A percentile compares a stretch with the other conserved stretches of the same genome.
Evolutionary conservation across 441 rosid species (phyloP).

Genomic region (Cnidoscolus chayamansa): DNA sequence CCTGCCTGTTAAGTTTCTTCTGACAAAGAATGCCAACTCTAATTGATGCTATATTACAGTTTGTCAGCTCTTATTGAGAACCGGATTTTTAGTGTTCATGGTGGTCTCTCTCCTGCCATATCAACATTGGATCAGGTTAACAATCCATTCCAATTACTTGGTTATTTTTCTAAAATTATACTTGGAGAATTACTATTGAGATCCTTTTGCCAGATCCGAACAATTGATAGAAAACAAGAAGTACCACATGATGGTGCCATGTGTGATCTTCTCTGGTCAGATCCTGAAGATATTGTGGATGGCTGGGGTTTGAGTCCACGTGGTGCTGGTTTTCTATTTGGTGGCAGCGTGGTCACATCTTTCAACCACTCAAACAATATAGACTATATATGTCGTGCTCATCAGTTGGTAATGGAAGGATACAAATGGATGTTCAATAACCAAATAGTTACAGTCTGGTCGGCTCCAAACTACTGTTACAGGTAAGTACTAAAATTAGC

Average conservation of each 20-base stretch:
- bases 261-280: conserved; percentile 97
- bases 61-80: conserved; percentile 88
- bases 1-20: conserved; percentile 4
- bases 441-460: conserved; percentile 93
- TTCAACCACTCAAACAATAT: conserved; percentile 77
- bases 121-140: conserved; percentile 80
- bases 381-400: conserved; percentile 88
- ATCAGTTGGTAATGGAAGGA: conserved; percentile 95
- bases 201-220: conserved; percentile 58
- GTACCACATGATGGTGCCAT: conserved; percentile 98
- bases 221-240: conserved; percentile 86
- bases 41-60: conserved; percentile 38
- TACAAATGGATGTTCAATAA: conserved; percentile 87
- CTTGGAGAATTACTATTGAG: conserved; percentile 12
- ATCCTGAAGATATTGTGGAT: conserved; percentile 89
- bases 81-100: conserved; percentile 81
- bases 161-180: conserved; percentile 15
- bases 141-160: conserved; percentile 21
- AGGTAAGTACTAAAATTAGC: conserved; percentile 40
- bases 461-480: conserved; percentile 95
- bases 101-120: conserved; percentile 87
- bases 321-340: conserved; percentile 85
- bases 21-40: conserved; percentile 2
- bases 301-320: conserved; percentile 97
- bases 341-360: conserved; percentile 72